Evolutionary conservation across 176 grass and related monocot genomes (phyloP), one percentile per base, ranked within the genome.

Genomic region (Bonia amplexicaulis): DNA sequence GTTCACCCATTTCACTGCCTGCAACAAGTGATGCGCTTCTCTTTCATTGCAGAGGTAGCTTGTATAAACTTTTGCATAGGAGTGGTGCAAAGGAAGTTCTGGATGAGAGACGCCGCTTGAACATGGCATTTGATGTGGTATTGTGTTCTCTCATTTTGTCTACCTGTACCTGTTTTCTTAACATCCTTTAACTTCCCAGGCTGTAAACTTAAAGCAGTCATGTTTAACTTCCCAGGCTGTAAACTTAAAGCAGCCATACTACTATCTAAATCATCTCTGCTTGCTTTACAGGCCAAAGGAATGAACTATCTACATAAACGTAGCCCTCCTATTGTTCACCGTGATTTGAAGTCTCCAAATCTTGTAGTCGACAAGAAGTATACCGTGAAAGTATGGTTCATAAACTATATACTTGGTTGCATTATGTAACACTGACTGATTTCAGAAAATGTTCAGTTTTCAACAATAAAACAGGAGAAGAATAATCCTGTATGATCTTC

Each of bases 111-210:
- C 96, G 96, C 46, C 88, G 95, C 67, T 89, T 98, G 79, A 95
- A 91, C 69, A 98, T 95, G 95, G 95, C 95, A 83, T 93, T 95
- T 29, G 96, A 98, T 55, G 96, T 98, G 96, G 96, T 98, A 93
- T 83, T 31, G 6, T 33, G 15, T 51, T 87, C 6, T 76, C 68
- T 49, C 45, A 70, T 48, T 80, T 52, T 55, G 23, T 22, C 29
- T 54, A 84, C 11, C 61, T 84, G 12, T 70, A 44, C 42, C 8
- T 44, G 2, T 87, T 65, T 59, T 44, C 11, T 60, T 20, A 16
- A 29, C 58, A 13, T 59, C n/a, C 26, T 44, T 45, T 59, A 48
- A 67, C 44, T 74, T 9, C 15, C 53, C 11, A 61, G 64, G 11
- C 7, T 87, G 76, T 60, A 29, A 66, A 73, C 9, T 77, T 72